phyloP scores from a whole-genome alignment of 177 flowering plant genomes.

The Vitis hybrid region DNA sequence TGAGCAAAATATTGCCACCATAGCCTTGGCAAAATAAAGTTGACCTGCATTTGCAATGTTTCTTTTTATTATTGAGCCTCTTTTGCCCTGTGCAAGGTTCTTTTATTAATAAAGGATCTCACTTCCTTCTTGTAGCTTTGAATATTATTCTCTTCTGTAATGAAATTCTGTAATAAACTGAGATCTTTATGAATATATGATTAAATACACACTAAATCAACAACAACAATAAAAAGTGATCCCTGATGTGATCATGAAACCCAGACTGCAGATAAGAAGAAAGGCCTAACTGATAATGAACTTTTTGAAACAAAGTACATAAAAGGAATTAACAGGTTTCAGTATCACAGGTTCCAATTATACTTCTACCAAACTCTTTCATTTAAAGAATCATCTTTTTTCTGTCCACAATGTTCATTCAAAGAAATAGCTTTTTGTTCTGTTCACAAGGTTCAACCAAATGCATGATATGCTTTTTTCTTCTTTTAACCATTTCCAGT shows the following conservation, averaged over 20 bases:
- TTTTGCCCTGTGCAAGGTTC: not conserved
- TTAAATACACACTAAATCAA: not conserved
- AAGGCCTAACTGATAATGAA: not conserved
- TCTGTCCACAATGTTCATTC: not conserved
- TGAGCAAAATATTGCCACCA: not conserved
- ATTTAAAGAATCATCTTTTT: not conserved
- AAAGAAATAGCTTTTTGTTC: not conserved
- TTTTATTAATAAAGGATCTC: not conserved
- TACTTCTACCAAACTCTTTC: not conserved
- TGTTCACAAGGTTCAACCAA: too few relatives aligned
- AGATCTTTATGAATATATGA: not conserved
- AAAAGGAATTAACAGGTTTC: not conserved
- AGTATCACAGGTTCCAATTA: not conserved
- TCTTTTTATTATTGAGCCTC: not conserved
- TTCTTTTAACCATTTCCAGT: too few relatives aligned
- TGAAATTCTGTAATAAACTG: not conserved
- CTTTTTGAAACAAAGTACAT: not conserved
- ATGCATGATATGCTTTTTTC: too few relatives aligned
- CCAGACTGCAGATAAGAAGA: not conserved
- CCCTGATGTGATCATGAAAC: not conserved
- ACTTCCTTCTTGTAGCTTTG: not conserved
- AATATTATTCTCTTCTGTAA: not conserved
- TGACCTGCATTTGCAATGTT: not conserved
- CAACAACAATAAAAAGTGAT: not conserved
- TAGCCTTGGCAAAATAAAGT: not conserved